phyloP scores from a whole-genome alignment of 768 basidiomycete genomes.

The Lactarius trivialis region DNA sequence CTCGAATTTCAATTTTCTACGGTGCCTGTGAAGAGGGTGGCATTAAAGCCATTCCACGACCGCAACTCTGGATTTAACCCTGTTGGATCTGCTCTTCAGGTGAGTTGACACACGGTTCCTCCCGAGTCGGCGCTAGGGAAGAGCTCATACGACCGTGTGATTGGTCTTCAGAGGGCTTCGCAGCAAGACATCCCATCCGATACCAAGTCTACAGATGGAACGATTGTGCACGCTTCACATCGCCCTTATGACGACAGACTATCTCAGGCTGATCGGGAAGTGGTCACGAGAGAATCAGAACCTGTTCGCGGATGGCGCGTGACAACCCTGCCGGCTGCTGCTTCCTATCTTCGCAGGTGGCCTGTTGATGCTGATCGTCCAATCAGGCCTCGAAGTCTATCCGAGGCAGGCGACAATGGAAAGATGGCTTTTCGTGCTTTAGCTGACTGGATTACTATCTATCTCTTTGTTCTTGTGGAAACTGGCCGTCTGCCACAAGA shows the following conservation, averaged over 20 bases:
- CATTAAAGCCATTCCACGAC: conserved; percentile 2
- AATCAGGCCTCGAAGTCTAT: conserved; percentile 17
- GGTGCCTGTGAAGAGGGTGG: background rate
- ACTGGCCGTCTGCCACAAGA: conserved; percentile 19
- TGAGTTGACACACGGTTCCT: background rate
- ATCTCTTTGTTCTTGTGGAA: conserved; percentile 19
- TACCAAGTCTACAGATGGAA: background rate
- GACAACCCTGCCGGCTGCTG: conserved; percentile 4
- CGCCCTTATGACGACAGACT: conserved; percentile 11
- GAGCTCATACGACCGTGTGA: conserved; percentile 5
- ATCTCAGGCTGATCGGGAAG: conserved; percentile 2
- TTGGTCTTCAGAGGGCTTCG: background rate
- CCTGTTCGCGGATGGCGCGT: conserved; percentile 7
- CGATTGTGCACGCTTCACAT: background rate
- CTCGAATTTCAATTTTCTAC: conserved; percentile 3
- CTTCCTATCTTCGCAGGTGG: conserved; percentile 7
- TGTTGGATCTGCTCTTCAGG: conserved; percentile 9
- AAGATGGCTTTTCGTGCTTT: conserved; percentile 15
- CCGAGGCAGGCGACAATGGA: conserved; percentile 16
- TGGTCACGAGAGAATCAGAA: conserved; percentile 9
- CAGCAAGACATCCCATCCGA: background rate
- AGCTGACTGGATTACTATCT: conserved; percentile 21
- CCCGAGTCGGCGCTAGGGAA: background rate
- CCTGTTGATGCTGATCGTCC: conserved; percentile 15
- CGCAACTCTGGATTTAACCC: conserved; percentile 1